Evolutionary conservation across 306 rosid species (phyloP).

Genomic region (Prunus kanzakura): DNA sequence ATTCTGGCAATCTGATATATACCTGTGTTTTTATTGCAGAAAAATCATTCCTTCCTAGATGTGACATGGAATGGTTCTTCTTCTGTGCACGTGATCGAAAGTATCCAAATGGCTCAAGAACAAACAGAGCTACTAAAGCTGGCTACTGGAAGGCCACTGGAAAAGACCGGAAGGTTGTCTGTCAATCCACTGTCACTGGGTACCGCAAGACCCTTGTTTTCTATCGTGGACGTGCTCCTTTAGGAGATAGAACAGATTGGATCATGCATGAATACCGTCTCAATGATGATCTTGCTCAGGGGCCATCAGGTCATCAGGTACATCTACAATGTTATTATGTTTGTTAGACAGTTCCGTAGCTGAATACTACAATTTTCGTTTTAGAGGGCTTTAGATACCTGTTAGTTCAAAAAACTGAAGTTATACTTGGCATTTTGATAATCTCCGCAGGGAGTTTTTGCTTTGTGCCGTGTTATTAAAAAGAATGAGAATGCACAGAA

Average conservation of each 20-base stretch:
- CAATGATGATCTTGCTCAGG: slow-evolving; percentile 51
- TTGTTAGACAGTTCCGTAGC: background rate
- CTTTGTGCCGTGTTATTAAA: slow-evolving; percentile 80
- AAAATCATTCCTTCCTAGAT: slow-evolving; percentile 75
- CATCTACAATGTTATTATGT: background rate
- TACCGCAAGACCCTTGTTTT: slow-evolving; percentile 87
- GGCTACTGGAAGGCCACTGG: slow-evolving; percentile 99
- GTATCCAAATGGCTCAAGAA: slow-evolving; percentile 88
- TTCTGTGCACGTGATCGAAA: slow-evolving; percentile 87
- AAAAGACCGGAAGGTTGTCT: slow-evolving; percentile 71
- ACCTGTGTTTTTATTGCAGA: slow-evolving; percentile 39
- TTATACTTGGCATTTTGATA: slow-evolving; percentile 6
- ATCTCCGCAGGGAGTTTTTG: slow-evolving; percentile 58
- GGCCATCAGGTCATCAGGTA: slow-evolving; percentile 60
- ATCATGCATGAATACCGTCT: slow-evolving; percentile 95
- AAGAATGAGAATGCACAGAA: slow-evolving; percentile 57
- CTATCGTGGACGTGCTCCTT: slow-evolving; percentile 86
- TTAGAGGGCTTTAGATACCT: background rate
- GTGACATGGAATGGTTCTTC: slow-evolving; percentile 97
- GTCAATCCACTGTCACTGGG: slow-evolving; percentile 54
- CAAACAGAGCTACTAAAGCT: slow-evolving; percentile 89
- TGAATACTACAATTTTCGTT: background rate
- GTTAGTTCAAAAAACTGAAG: background rate
- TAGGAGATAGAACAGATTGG: slow-evolving; percentile 83
- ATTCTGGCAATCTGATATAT: slow-evolving; percentile 26